These are phyloP conservation scores for Metschnikowia continentalis DNA, from an alignment of 805 yeast species.

Conservation along the genomic window DNA sequence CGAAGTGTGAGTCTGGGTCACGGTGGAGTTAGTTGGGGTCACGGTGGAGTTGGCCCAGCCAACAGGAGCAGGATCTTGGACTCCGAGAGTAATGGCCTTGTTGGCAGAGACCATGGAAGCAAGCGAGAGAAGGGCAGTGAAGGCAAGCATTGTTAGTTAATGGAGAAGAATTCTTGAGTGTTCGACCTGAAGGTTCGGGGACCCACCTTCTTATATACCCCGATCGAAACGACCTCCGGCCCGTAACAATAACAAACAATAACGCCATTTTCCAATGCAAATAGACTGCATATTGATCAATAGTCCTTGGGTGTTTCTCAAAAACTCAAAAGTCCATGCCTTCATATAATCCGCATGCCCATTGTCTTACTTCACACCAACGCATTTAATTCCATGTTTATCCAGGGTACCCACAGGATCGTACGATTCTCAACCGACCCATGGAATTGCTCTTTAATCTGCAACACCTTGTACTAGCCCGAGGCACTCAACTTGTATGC, in stretches of 20 bases:
- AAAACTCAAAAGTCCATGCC: too few species aligned
- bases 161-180: background rate
- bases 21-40: conserved; percentile 10
- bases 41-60: conserved; percentile 11
- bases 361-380: too few species aligned
- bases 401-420: too few species aligned
- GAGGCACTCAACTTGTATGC: background rate
- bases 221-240: too few species aligned
- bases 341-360: too few species aligned
- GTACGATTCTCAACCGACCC: too few species aligned
- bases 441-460: too few species aligned
- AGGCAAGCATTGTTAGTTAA: conserved; percentile 6
- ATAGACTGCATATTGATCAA: too few species aligned
- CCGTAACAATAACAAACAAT: too few species aligned
- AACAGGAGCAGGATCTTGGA: background rate
- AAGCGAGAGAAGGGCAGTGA: conserved; percentile 18
- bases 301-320: too few species aligned
- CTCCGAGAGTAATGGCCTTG: conserved; percentile 21
- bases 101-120: conserved; percentile 27
- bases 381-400: too few species aligned
- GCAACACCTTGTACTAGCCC: background rate
- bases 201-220: background rate
- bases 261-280: too few species aligned
- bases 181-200: background rate
- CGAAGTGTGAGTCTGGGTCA: conserved; percentile 20